phyloP scores from a whole-genome alignment of 768 basidiomycete genomes.

The Phaeotremella skinneri region DNA sequence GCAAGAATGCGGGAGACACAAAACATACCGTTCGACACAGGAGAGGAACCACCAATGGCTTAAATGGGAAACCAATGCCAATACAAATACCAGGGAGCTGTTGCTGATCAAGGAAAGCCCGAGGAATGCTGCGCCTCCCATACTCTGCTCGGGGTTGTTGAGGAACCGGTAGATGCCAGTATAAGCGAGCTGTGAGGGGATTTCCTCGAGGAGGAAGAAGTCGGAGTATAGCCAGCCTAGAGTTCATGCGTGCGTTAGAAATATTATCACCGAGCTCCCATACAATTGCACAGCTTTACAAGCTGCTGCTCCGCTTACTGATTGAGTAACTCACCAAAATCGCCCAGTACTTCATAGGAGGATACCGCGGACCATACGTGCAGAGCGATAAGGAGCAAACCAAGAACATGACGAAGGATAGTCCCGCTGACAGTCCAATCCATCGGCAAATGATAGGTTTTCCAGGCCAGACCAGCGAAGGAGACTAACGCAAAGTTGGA shows the following conservation, averaged over 20 bases:
- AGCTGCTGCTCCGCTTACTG: background rate
- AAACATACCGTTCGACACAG: conserved; percentile 84
- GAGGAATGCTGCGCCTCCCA: conserved; percentile 94
- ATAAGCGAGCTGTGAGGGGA: conserved; percentile 84
- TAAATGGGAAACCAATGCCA: conserved; percentile 80
- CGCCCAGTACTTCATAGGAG: conserved; percentile 86
- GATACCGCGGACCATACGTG: conserved; percentile 90
- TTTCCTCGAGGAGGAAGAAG: conserved; percentile 86
- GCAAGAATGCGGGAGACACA: too few relatives aligned
- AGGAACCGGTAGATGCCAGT: conserved; percentile 97
- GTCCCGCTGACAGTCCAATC: conserved; percentile 87
- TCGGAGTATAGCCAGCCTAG: conserved; percentile 97
- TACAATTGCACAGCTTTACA: background rate
- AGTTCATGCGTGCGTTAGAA: background rate
- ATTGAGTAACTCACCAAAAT: conserved; percentile 65
- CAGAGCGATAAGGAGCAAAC: conserved; percentile 76
- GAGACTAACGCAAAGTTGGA: conserved; percentile 61
- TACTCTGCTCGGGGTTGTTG: conserved; percentile 85
- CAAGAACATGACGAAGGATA: conserved; percentile 81
- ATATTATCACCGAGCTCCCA: background rate
- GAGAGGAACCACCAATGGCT: conserved; percentile 96
- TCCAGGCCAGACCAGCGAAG: conserved; percentile 80
- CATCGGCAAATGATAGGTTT: conserved; percentile 75
- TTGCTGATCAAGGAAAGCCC: conserved; percentile 88
- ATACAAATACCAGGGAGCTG: conserved; percentile 80